Base-by-base conservation (phyloP, 371 early-diverging fungal genomes). In the Phascolomyces articulosus region DNA sequence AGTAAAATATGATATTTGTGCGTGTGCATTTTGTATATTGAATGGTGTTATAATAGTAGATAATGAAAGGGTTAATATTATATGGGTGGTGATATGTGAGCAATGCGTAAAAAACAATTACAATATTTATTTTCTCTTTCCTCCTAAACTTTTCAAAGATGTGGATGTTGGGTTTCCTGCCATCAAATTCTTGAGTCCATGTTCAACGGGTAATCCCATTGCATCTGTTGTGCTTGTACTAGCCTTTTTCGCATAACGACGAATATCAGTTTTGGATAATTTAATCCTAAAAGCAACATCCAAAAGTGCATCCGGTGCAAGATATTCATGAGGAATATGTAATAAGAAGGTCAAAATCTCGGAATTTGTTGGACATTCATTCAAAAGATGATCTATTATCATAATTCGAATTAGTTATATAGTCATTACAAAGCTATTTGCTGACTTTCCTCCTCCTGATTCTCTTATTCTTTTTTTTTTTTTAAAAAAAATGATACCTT, bases 341-440 rank as follows among this genome's bases (percentile, higher is more conserved):
- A 96, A 79, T 20, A 97, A 73, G 60, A 87, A 93, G 0, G 74
- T 82, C 31, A 97, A 78, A 20, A 91, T 74, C 66, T 95, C 95
- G 1, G 90, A 85, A 38, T 82, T 87, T 1, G 91, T 83, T 15
- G 94, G 95, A 64, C 97, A 95, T 20, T 83, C 74, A n/a, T 81
- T 78, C 27, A 91, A 69, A 18, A 96, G 65, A 61, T 88, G 82
- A 24, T 86, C 87, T 76, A 68, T 51, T 57, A 40, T 44, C 4
- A 15, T 15, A 18, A n/a, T n/a, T n/a, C n/a, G n/a, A n/a, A n/a
- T n/a, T n/a, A n/a, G n/a, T n/a, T n/a, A n/a, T n/a, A n/a, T n/a
- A n/a, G n/a, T n/a, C n/a, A n/a, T n/a, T n/a, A n/a, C n/a, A n/a
- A n/a, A n/a, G n/a, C n/a, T n/a, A 44, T 44, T 13, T 44, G 16